A percentile compares a stretch with the other conserved stretches of the same genome.
Evolutionary conservation across 2,329 filamentous ascomycete genomes (phyloP).

Genomic region (Seiridium unicorne): DNA sequence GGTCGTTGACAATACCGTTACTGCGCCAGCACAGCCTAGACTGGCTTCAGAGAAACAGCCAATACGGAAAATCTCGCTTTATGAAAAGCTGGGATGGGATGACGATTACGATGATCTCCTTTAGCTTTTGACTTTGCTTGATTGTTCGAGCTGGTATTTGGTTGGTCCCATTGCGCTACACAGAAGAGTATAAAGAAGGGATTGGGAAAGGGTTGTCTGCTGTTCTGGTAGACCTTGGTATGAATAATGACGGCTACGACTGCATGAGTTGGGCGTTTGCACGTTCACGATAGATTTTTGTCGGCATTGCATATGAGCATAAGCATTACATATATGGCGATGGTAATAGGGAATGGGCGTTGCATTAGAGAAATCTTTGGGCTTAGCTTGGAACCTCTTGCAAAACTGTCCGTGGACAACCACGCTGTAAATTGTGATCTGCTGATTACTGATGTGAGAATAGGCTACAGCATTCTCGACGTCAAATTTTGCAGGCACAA

Average conservation of each 20-base stretch:
- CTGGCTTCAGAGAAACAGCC: constrained; percentile 12
- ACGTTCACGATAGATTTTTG: neutral
- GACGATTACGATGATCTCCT: constrained; percentile 46
- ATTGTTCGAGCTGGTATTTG: neutral
- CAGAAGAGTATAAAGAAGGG: neutral
- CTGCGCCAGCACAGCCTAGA: constrained; percentile 5
- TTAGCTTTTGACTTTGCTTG: neutral
- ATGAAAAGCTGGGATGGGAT: constrained; percentile 57
- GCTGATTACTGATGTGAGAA: no score
- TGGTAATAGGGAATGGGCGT: neutral
- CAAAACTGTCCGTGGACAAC: no score
- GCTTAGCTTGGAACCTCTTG: no score
- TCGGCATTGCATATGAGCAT: neutral
- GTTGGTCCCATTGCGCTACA: neutral
- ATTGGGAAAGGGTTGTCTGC: neutral
- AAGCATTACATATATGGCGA: neutral
- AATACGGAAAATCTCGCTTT: constrained; percentile 43
- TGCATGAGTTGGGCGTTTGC: neutral
- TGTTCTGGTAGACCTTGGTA: neutral
- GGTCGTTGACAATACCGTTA: neutral
- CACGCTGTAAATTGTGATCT: no score
- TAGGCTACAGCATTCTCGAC: no score
- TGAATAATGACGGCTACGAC: constrained; percentile 9
- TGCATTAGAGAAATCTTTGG: no score
- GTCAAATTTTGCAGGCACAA: no score